These are phyloP conservation scores for Oenanthe sinensis DNA, from an alignment of 129 eudicot genomes.

Conservation along the genomic window DNA sequence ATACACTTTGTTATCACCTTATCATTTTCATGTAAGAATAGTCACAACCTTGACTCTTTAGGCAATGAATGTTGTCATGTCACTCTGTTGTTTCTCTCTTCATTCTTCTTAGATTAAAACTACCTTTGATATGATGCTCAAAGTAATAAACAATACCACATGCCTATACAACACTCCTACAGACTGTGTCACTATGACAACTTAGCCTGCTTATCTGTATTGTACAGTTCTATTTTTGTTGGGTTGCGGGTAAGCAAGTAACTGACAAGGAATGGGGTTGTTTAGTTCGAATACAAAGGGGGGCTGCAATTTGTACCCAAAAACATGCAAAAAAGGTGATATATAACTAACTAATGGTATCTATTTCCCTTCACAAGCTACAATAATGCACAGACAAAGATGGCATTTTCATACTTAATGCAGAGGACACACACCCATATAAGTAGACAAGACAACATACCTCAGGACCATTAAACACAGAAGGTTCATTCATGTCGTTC, in stretches of 20 bases:
- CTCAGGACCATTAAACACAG: conserved; percentile 97
- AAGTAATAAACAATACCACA: not conserved
- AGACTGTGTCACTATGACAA: not conserved
- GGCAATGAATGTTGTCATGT: not conserved
- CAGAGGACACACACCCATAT: not conserved
- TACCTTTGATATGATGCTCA: not conserved
- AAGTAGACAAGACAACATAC: conserved; percentile 24
- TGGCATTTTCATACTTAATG: not conserved
- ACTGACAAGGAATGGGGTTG: not conserved
- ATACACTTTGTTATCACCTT: not conserved
- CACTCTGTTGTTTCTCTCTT: not conserved
- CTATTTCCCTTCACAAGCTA: not conserved
- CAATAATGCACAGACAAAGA: not conserved
- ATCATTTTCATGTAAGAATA: not conserved
- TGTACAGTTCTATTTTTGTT: not conserved
- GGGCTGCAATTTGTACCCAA: not conserved
- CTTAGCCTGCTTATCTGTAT: not conserved
- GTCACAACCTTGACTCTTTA: not conserved
- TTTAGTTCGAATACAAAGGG: not conserved
- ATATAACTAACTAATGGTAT: not conserved
- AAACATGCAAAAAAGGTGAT: not conserved
- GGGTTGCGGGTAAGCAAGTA: not conserved
- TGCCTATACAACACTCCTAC: not conserved
- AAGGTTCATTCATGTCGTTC: conserved; percentile 99
- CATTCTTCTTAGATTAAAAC: not conserved